Percentiles rank a stretch among this genome's conserved stretches.
Conservation (phyloP, 371 early-diverging fungal genomes). For the Saksenaea vasiformis region DNA sequence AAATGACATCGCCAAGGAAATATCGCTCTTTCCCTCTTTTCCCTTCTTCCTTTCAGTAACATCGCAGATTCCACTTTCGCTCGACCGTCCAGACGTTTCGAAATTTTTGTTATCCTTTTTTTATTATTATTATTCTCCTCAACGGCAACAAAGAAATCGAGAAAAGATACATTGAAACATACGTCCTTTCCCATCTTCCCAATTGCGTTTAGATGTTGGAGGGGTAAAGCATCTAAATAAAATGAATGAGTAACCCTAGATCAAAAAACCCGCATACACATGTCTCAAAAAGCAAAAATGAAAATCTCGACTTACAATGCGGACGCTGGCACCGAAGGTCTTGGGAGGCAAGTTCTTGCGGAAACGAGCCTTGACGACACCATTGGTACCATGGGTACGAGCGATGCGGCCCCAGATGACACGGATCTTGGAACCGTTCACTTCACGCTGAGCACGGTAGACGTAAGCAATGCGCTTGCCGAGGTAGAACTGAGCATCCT, state of each 20-base stretch:
- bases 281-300: constrained; percentile 4
- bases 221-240: constrained; percentile 90
- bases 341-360: constrained; percentile 94
- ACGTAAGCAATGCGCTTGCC: constrained; percentile 86
- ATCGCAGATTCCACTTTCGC: background rate
- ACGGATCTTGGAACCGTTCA: constrained; percentile 92
- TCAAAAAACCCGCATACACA: background rate
- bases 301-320: constrained; percentile 71
- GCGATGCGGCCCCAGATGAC: constrained; percentile 97
- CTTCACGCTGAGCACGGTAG: constrained; percentile 87
- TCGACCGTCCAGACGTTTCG: background rate
- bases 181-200: constrained; percentile 3
- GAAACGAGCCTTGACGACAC: constrained; percentile 97
- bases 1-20: too few relatives aligned
- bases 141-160: background rate
- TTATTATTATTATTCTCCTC: constrained; percentile 10
- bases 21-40: background rate
- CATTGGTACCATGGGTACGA: constrained; percentile 94
- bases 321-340: constrained; percentile 89
- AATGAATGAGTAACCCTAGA: constrained; percentile 6
- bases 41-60: constrained; percentile 3
- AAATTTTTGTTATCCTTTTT: constrained; percentile 10
- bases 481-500: constrained; percentile 89
- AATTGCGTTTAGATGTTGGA: constrained; percentile 76
- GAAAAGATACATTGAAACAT: constrained; percentile 6